Percentiles rank a stretch among this genome's conserved stretches.
Conservation (phyloP, 148 eudicot genomes). For the Silene latifolia region DNA sequence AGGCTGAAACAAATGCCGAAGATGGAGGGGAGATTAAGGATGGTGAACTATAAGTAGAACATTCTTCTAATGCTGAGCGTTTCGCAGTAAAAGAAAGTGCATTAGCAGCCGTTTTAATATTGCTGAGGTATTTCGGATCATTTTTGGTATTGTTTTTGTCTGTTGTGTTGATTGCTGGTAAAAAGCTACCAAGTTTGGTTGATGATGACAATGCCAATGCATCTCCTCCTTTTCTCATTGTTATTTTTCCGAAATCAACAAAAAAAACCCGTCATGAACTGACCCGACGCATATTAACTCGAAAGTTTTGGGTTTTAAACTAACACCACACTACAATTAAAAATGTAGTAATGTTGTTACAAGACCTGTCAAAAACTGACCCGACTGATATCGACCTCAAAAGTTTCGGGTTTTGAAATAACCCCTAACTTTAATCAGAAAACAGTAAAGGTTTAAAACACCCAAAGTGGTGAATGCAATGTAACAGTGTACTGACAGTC, state of each 20-base stretch:
- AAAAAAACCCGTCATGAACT: neutral
- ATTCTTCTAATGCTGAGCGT: conserved; percentile 9
- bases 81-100: conserved; percentile 16
- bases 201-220: neutral
- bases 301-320: neutral
- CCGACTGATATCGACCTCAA: neutral
- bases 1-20: conserved; percentile 76
- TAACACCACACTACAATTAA: too few relatives aligned
- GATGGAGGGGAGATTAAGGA: conserved; percentile 73
- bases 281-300: neutral
- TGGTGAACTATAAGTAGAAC: conserved; percentile 63
- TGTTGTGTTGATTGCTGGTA: conserved; percentile 5
- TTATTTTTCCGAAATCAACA: neutral
- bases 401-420: neutral
- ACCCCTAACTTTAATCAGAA: too few relatives aligned
- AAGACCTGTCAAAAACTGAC: neutral
- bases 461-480: conserved; percentile 14
- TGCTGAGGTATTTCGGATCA: neutral
- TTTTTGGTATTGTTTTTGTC: neutral
- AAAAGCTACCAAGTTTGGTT: conserved; percentile 8
- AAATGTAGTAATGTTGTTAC: too few relatives aligned
- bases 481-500: conserved; percentile 11
- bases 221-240: conserved; percentile 7
- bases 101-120: conserved; percentile 12
- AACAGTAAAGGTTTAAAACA: too few relatives aligned